These are phyloP conservation scores for Solanum chiquidenum DNA, from an alignment of 257 asterid species.

Conservation along the genomic window DNA sequence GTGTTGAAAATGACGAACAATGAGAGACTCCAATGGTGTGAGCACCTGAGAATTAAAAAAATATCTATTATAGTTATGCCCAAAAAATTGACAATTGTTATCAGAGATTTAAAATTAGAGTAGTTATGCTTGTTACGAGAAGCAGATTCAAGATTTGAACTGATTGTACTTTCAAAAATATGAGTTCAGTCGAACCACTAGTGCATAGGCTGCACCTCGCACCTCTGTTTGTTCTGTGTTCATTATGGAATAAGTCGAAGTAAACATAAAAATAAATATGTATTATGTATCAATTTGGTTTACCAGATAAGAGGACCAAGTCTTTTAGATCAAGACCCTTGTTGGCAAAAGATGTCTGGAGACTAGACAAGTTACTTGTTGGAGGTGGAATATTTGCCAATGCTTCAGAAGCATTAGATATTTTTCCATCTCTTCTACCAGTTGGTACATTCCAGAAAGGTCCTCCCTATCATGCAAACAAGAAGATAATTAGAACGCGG, in stretches of 20 bases:
- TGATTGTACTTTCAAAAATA: neutral
- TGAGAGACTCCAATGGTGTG: slow-evolving; percentile 53
- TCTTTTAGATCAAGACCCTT: slow-evolving; percentile 43
- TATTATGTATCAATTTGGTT: neutral
- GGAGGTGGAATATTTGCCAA: slow-evolving; percentile 54
- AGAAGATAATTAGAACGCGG: neutral
- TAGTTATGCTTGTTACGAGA: neutral
- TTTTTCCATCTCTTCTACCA: slow-evolving; percentile 25
- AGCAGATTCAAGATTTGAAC: neutral
- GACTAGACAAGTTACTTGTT: slow-evolving; percentile 28
- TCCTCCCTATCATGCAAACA: slow-evolving; percentile 1
- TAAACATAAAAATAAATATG: no score
- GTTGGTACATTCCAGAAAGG: slow-evolving; percentile 27
- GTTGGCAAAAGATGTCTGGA: slow-evolving; percentile 26
- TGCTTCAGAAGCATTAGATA: slow-evolving; percentile 21
- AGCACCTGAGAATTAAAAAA: slow-evolving; percentile 18
- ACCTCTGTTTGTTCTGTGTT: no score
- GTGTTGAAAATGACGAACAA: slow-evolving; percentile 39
- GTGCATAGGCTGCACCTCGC: neutral
- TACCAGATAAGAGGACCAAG: slow-evolving; percentile 38
- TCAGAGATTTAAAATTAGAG: neutral
- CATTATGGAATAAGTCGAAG: no score
- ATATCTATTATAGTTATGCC: neutral
- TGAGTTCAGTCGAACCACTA: neutral
- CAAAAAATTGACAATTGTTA: neutral